Conservation (phyloP, 495 filamentous ascomycete species). For the Aspergillus cavernicola region DNA sequence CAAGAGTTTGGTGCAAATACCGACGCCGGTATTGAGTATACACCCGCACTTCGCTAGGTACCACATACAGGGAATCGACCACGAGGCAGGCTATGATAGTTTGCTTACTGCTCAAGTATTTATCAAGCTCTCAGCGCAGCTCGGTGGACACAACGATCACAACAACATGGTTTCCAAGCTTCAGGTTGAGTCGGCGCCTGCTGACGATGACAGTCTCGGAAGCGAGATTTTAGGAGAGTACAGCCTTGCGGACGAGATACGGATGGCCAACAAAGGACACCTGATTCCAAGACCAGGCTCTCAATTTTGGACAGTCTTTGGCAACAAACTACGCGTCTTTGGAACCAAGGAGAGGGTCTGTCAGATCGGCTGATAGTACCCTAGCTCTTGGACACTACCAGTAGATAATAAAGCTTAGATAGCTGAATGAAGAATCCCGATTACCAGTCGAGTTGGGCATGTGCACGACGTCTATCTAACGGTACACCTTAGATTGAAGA, state of each 20-base stretch:
- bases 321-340: conserved; percentile 64
- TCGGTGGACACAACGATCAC: conserved; percentile 24
- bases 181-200: not conserved
- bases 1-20: conserved; percentile 32
- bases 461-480: conserved; percentile 69
- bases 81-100: conserved; percentile 75
- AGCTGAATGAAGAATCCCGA: not conserved
- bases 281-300: conserved; percentile 48
- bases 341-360: conserved; percentile 57
- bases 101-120: conserved; percentile 64
- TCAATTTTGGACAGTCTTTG: conserved; percentile 59
- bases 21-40: conserved; percentile 42
- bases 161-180: conserved; percentile 19
- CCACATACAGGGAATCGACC: conserved; percentile 34
- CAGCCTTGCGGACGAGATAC: not conserved
- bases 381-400: not conserved
- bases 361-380: conserved; percentile 21
- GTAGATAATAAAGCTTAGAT: not conserved
- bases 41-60: conserved; percentile 49
- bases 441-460: conserved; percentile 23
- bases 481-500: conserved; percentile 56
- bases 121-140: conserved; percentile 54
- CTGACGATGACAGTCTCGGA: not conserved
- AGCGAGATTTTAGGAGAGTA: not conserved
- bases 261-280: conserved; percentile 10